Base-by-base conservation (phyloP, 495 filamentous ascomycete species). In the Antarctomyces pellizariae region DNA sequence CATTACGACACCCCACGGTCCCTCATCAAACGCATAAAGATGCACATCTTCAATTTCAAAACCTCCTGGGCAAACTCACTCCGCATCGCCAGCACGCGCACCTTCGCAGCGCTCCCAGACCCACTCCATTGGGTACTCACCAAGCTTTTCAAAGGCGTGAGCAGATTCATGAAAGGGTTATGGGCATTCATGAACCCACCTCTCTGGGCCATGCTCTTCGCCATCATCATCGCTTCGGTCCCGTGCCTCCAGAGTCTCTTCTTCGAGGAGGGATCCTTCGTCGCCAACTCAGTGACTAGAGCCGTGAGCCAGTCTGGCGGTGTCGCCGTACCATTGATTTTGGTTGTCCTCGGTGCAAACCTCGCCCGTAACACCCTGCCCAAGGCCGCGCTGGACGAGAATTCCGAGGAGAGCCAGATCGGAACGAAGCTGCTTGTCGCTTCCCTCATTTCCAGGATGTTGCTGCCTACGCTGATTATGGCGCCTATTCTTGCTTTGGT, bases 181-280 rank as follows among this genome's bases (percentile, higher is more conserved):
- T 82, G 75, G 75, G 73, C 74, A 18, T 86, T 92, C 48, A 95
- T 97, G 86, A 97, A 95, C 48, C 84, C 86, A 4, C 89, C 86
- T 0, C 66, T 97, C 1, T 95, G 83, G 79, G 84, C 86, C 6
- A 95, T 97, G 84, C 56, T 95, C 1, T 50, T 65, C 11, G 75
- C 89, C 10, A 71, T 95, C 30, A 44, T 93, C 30, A 72, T 95
- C 3, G 86, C 89, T 15, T 90, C 79, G 2, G 62, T 93, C n/a
- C 89, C 86, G 0, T 45, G 56, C 2, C 58, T 95, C 2, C 83
- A 97, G 45, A 50, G 52, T 15, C 50, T 82, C 8, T 95, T 97
- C 55, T 97, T 93, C 53, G 56, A 67, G 24, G 67, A 76, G 8
- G 86, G 83, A 14, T 78, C 80, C 3, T 93, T 97, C 38, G 53